Conservation (phyloP, 2,329 filamentous ascomycete genomes). For the Helicocarpus griseus region DNA sequence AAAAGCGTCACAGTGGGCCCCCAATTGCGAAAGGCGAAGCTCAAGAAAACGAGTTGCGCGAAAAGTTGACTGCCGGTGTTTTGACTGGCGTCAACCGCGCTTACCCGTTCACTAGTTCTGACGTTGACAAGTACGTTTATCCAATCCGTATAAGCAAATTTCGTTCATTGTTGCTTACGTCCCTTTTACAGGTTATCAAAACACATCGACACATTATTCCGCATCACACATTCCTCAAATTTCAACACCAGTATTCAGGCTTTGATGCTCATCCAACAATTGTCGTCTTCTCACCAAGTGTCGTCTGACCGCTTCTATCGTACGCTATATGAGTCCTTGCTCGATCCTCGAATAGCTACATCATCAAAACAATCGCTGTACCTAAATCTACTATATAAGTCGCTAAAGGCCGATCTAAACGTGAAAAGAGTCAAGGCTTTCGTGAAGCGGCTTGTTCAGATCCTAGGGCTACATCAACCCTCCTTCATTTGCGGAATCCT, state of each 20-base stretch:
- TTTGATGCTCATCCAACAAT: conserved; percentile 86
- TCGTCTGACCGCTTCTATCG: conserved; percentile 87
- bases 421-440: conserved; percentile 91
- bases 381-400: conserved; percentile 79
- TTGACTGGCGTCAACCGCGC: conserved; percentile 92
- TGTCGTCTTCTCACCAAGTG: conserved; percentile 69
- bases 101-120: conserved; percentile 79
- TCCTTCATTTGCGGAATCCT: conserved; percentile 89
- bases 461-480: conserved; percentile 79
- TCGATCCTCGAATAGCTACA: conserved; percentile 77
- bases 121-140: conserved; percentile 56
- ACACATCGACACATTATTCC: conserved; percentile 89
- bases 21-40: conserved; percentile 24
- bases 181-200: conserved; percentile 55
- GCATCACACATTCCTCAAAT: conserved; percentile 93
- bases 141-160: conserved; percentile 2
- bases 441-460: conserved; percentile 82
- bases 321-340: conserved; percentile 85
- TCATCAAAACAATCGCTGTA: conserved; percentile 96
- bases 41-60: conserved; percentile 60
- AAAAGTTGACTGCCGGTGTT: conserved; percentile 87
- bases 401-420: conserved; percentile 83
- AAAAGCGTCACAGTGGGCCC: conserved; percentile 14
- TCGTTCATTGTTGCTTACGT: conserved; percentile 15
- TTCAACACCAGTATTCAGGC: conserved; percentile 98